These are phyloP conservation scores for Ascodesmis nigricans DNA, from an alignment of 495 filamentous ascomycete species.

Conservation along the genomic window DNA sequence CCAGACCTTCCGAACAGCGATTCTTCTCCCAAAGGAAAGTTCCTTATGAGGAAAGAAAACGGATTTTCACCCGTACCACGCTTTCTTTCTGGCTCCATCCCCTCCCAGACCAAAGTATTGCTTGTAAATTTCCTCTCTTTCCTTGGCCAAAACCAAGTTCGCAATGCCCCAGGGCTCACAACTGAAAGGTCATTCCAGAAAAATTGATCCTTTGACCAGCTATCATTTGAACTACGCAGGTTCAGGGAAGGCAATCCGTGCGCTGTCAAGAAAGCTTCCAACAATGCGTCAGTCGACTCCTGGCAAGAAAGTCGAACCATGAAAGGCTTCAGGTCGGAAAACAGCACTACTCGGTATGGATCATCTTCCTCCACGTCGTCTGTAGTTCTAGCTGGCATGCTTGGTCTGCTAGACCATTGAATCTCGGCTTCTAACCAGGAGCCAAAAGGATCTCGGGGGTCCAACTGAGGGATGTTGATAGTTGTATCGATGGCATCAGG, in stretches of 20 bases:
- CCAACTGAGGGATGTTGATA: conserved; percentile 5
- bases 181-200: conserved; percentile 9
- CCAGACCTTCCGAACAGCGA: conserved; percentile 7
- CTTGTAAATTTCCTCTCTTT: conserved; percentile 1
- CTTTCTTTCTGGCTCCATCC: conserved; percentile 20
- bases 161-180: conserved; percentile 1
- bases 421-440: conserved; percentile 44
- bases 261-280: conserved; percentile 50
- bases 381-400: conserved; percentile 41
- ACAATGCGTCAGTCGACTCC: conserved; percentile 26
- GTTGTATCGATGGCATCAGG: conserved; percentile 14
- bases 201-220: conserved; percentile 22
- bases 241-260: conserved; percentile 38
- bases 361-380: conserved; percentile 51
- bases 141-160: conserved; percentile 19
- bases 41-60: conserved; percentile 15
- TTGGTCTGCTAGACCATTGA: conserved; percentile 26
- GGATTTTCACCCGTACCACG: conserved; percentile 5
- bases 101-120: conserved; percentile 6
- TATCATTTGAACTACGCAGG: conserved; percentile 6
- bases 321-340: conserved; percentile 46
- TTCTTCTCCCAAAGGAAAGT: conserved; percentile 13
- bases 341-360: conserved; percentile 55
- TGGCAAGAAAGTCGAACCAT: conserved; percentile 31
- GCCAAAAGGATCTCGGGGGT: conserved; percentile 21